These are phyloP conservation scores for Leucocoprinus leucothites DNA, from an alignment of 768 basidiomycete species.

Conservation along the genomic window DNA sequence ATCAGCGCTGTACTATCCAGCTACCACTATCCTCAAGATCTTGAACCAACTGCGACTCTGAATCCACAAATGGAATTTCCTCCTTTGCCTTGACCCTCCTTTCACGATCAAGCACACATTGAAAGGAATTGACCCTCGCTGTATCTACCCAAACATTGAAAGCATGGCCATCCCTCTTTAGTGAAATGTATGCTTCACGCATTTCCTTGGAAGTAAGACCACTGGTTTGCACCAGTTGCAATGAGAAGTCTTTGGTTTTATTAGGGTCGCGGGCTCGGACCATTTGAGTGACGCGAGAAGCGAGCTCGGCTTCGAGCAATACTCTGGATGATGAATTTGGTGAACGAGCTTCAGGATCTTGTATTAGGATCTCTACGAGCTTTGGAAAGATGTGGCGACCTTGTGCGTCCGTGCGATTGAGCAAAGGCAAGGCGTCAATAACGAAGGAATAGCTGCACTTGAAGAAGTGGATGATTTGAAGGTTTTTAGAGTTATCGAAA, in stretches of 20 bases:
- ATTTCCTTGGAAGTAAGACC: not conserved
- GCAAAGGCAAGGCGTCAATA: not conserved
- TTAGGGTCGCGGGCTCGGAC: not conserved
- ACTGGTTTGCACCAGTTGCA: not conserved
- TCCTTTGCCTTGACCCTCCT: too few relatives aligned
- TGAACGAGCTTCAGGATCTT: not conserved
- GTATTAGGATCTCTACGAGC: not conserved
- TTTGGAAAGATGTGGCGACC: not conserved
- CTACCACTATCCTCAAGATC: too few relatives aligned
- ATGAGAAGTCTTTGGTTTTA: not conserved
- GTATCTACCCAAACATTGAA: constrained; percentile 8
- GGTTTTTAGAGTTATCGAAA: not conserved
- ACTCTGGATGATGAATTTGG: not conserved
- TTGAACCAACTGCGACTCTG: too few relatives aligned
- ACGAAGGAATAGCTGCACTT: not conserved
- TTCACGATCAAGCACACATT: too few relatives aligned
- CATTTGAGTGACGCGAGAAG: not conserved
- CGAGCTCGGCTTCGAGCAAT: not conserved
- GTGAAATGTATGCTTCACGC: not conserved
- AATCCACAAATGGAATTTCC: too few relatives aligned
- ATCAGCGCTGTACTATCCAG: too few relatives aligned
- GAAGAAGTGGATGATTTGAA: not conserved
- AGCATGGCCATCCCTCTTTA: not conserved
- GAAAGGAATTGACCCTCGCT: too few relatives aligned
- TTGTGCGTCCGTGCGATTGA: not conserved